These are phyloP conservation scores for Henckelia pumila DNA, from an alignment of 257 asterid genomes.

Conservation along the genomic window DNA sequence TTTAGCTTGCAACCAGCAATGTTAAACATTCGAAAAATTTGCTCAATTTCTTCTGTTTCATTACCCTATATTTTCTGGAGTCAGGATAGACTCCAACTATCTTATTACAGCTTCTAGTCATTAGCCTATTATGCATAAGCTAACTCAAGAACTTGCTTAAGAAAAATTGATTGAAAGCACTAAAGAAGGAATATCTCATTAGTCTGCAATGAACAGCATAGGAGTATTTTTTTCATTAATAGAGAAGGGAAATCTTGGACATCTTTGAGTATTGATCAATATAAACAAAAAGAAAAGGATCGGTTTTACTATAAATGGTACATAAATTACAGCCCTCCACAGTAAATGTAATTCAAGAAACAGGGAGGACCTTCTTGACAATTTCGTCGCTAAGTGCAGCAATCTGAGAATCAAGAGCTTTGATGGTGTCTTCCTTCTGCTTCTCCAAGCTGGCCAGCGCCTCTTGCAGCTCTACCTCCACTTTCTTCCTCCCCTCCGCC, in stretches of 20 bases:
- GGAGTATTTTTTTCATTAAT: neutral
- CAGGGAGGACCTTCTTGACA: constrained; percentile 90
- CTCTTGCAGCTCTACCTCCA: constrained; percentile 82
- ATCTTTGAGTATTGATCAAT: neutral
- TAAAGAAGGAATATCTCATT: neutral
- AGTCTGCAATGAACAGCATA: neutral
- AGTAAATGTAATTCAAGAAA: constrained; percentile 30
- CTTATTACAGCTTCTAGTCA: neutral
- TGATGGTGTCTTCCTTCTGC: constrained; percentile 78
- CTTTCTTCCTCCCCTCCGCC: constrained; percentile 77
- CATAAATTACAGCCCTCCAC: neutral
- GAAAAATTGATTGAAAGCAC: neutral
- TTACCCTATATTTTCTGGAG: neutral
- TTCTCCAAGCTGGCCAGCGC: constrained; percentile 65
- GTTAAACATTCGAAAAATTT: neutral
- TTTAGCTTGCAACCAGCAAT: too few species aligned
- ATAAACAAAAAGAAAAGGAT: neutral
- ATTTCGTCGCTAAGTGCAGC: constrained; percentile 74
- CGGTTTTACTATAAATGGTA: constrained; percentile 15
- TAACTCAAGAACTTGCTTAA: neutral
- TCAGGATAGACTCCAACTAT: neutral
- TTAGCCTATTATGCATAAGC: neutral
- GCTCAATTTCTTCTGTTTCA: neutral
- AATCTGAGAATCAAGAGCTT: constrained; percentile 83
- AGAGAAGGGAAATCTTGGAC: neutral